A percentile compares a stretch with the other conserved stretches of the same genome.
These are phyloP conservation scores for Ophiorrhiza pumila DNA, from an alignment of 257 asterid species.

Conservation along the genomic window DNA sequence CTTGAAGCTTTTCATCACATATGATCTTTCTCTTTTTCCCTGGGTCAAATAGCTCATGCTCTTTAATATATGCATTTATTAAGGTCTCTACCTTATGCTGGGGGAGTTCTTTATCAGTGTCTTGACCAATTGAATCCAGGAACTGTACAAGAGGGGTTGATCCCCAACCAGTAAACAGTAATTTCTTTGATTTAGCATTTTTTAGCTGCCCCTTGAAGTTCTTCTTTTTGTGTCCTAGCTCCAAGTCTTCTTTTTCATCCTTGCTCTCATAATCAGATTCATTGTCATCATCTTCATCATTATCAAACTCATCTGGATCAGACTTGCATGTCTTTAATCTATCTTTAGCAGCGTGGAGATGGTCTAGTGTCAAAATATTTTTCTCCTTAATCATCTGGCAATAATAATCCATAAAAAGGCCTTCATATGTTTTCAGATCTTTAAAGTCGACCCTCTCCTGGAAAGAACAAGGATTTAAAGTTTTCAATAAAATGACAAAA, in stretches of 20 bases:
- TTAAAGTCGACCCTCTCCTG: conserved; percentile 67
- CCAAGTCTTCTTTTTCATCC: conserved; percentile 24
- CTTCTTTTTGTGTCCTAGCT: conserved; percentile 28
- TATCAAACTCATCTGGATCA: conserved; percentile 40
- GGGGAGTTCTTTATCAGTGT: conserved; percentile 37
- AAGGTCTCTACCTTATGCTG: conserved; percentile 54
- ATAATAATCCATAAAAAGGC: conserved; percentile 73
- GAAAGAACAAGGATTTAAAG: conserved; percentile 23
- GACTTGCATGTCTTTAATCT: conserved; percentile 26
- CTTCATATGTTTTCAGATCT: conserved; percentile 66
- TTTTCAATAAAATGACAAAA: not conserved
- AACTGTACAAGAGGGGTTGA: conserved; percentile 64
- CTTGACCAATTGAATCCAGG: conserved; percentile 60
- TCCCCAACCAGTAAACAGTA: conserved; percentile 72
- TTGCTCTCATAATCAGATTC: conserved; percentile 40
- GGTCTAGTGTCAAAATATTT: conserved; percentile 36
- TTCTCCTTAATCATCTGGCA: conserved; percentile 35
- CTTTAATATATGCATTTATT: conserved; percentile 44
- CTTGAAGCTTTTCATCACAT: conserved; percentile 49
- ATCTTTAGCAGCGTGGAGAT: conserved; percentile 44
- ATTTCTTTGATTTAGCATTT: conserved; percentile 34
- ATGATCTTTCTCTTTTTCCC: conserved; percentile 42
- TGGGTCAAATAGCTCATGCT: conserved; percentile 49
- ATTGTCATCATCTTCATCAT: conserved; percentile 35
- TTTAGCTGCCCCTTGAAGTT: conserved; percentile 28